These are phyloP conservation scores for Blakeslea trispora DNA, from an alignment of 371 early-diverging fungal species.

Conservation along the genomic window DNA sequence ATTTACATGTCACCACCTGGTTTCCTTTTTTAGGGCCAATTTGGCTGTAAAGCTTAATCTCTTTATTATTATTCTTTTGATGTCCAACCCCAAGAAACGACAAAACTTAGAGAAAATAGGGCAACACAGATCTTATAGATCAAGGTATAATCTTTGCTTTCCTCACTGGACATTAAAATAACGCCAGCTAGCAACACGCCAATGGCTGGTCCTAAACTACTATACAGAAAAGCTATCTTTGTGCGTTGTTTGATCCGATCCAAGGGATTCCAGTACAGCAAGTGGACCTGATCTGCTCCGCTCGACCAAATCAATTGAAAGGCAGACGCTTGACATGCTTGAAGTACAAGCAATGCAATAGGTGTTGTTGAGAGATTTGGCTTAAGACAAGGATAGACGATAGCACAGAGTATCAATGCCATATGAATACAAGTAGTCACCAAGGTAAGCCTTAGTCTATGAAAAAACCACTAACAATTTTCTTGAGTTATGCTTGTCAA, in stretches of 20 bases:
- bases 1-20: not conserved
- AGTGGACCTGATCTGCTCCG: constrained; percentile 29
- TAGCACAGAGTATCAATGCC: constrained; percentile 28
- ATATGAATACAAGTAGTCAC: constrained; percentile 31
- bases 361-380: constrained; percentile 15
- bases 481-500: no score
- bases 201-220: constrained; percentile 37
- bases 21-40: not conserved
- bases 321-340: constrained; percentile 23
- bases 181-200: constrained; percentile 32
- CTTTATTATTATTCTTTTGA: constrained; percentile 19
- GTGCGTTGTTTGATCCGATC: constrained; percentile 36
- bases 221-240: constrained; percentile 32
- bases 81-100: constrained; percentile 50
- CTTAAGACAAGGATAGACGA: constrained; percentile 33
- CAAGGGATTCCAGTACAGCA: constrained; percentile 30
- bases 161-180: constrained; percentile 17
- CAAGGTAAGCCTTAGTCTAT: constrained; percentile 25
- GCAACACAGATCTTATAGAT: constrained; percentile 33
- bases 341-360: constrained; percentile 18
- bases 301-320: constrained; percentile 39
- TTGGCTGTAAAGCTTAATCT: not conserved
- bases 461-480: constrained; percentile 31
- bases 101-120: constrained; percentile 34
- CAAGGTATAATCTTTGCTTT: constrained; percentile 24